phyloP scores from a whole-genome alignment of 2,329 filamentous ascomycete genomes.

The Kalmusia sp. region DNA sequence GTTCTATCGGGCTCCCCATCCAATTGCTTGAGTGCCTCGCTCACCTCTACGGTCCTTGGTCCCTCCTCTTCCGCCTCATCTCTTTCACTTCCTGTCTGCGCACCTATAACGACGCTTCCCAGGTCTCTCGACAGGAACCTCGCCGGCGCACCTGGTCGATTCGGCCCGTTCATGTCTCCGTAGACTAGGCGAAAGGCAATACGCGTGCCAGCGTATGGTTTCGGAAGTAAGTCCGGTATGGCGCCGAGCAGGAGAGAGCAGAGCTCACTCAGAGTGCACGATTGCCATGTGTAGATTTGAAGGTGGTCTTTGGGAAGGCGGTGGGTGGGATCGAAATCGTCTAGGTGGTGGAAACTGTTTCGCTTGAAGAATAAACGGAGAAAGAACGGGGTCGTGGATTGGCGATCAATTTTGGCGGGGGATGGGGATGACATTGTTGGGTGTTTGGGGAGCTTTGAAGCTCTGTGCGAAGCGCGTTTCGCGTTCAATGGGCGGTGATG shows the following conservation, averaged over 20 bases:
- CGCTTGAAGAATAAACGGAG: slow-evolving; percentile 84
- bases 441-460: background rate
- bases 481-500: too few species aligned
- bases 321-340: slow-evolving; percentile 68
- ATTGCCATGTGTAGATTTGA: slow-evolving; percentile 85
- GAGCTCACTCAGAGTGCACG: slow-evolving; percentile 81
- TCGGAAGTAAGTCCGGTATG: slow-evolving; percentile 73
- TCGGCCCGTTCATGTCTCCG: slow-evolving; percentile 69
- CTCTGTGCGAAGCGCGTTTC: too few species aligned
- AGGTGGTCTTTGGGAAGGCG: slow-evolving; percentile 70
- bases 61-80: slow-evolving; percentile 16
- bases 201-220: slow-evolving; percentile 79
- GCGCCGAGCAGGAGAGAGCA: slow-evolving; percentile 76
- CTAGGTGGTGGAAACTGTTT: slow-evolving; percentile 74
- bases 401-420: slow-evolving; percentile 64
- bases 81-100: slow-evolving; percentile 40
- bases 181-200: slow-evolving; percentile 89
- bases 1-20: slow-evolving; percentile 74
- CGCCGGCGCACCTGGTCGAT: slow-evolving; percentile 54
- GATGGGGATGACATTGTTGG: slow-evolving; percentile 41
- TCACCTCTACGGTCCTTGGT: slow-evolving; percentile 19
- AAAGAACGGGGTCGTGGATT: slow-evolving; percentile 79
- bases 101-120: slow-evolving; percentile 77
- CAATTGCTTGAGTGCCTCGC: slow-evolving; percentile 51
- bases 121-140: slow-evolving; percentile 81